Evolutionary conservation across 371 early-diverging fungal species (phyloP).

Genomic region (Spiromyces aspiralis): DNA sequence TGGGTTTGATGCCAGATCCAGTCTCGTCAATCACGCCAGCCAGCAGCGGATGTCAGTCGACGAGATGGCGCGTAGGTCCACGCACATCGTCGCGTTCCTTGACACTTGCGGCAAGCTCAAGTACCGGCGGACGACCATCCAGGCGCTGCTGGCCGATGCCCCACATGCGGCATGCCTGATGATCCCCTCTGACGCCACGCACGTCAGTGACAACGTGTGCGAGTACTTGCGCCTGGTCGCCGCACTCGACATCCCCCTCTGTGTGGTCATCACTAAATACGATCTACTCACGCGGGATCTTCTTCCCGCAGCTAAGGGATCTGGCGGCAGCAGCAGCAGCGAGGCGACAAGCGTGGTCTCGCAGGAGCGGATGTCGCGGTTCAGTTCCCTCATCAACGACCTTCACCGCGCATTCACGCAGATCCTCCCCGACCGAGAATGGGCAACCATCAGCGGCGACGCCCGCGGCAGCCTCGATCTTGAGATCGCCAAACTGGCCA

Average conservation of each 20-base stretch:
- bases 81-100: slow-evolving; percentile 19
- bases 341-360: slow-evolving; percentile 5
- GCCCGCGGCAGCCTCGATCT: too few relatives aligned
- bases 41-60: slow-evolving; percentile 11
- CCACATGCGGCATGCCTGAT: slow-evolving; percentile 20
- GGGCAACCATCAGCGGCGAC: background rate
- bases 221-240: slow-evolving; percentile 18
- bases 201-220: slow-evolving; percentile 6
- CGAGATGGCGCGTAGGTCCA: slow-evolving; percentile 14
- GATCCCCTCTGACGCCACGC: slow-evolving; percentile 9
- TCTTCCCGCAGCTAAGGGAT: slow-evolving; percentile 11
- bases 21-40: slow-evolving; percentile 22
- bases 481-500: background rate
- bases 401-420: background rate
- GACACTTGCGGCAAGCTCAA: slow-evolving; percentile 27
- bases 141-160: slow-evolving; percentile 16
- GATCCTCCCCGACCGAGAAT: background rate
- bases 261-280: slow-evolving; percentile 24
- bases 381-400: background rate
- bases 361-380: background rate
- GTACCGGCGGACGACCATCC: slow-evolving; percentile 23
- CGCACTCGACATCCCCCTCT: slow-evolving; percentile 14
- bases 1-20: slow-evolving; percentile 42
- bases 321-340: slow-evolving; percentile 10
- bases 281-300: slow-evolving; percentile 14